A percentile compares a stretch with the other conserved stretches of the same genome.
These are phyloP conservation scores for Haplographium delicatum DNA, from an alignment of 495 filamentous ascomycete species.

Conservation along the genomic window DNA sequence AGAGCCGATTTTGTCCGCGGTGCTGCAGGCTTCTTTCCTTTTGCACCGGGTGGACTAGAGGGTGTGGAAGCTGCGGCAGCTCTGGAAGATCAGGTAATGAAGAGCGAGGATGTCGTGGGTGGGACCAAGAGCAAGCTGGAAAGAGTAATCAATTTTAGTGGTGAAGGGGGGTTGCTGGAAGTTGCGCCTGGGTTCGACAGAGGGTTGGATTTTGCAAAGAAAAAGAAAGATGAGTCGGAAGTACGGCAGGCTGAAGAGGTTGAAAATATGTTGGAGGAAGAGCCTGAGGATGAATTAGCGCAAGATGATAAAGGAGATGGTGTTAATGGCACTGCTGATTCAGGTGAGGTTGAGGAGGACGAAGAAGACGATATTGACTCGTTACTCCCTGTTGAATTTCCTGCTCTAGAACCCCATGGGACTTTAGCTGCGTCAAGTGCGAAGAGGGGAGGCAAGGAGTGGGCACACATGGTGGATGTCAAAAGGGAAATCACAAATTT, in stretches of 20 bases:
- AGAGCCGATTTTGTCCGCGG: slow-evolving; percentile 93
- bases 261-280: slow-evolving; percentile 66
- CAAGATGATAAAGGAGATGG: slow-evolving; percentile 32
- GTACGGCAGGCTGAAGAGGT: slow-evolving; percentile 62
- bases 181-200: slow-evolving; percentile 76
- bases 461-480: slow-evolving; percentile 97
- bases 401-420: slow-evolving; percentile 80
- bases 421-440: slow-evolving; percentile 65
- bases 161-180: slow-evolving; percentile 73
- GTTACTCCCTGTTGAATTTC: slow-evolving; percentile 88
- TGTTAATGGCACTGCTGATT: slow-evolving; percentile 39
- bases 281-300: slow-evolving; percentile 40
- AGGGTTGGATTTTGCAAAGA: slow-evolving; percentile 64
- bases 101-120: slow-evolving; percentile 26
- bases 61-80: slow-evolving; percentile 76
- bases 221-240: slow-evolving; percentile 52
- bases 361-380: slow-evolving; percentile 82
- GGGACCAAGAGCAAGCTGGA: slow-evolving; percentile 55
- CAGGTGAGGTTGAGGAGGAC: slow-evolving; percentile 37
- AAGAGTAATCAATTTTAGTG: slow-evolving; percentile 73
- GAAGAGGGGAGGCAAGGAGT: slow-evolving; percentile 74
- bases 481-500: slow-evolving; percentile 90
- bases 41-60: slow-evolving; percentile 88
- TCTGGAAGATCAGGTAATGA: slow-evolving; percentile 59
- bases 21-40: slow-evolving; percentile 91